These are phyloP conservation scores for Pterocarpus macrocarpus DNA, from an alignment of 306 rosid species.

Conservation along the genomic window DNA sequence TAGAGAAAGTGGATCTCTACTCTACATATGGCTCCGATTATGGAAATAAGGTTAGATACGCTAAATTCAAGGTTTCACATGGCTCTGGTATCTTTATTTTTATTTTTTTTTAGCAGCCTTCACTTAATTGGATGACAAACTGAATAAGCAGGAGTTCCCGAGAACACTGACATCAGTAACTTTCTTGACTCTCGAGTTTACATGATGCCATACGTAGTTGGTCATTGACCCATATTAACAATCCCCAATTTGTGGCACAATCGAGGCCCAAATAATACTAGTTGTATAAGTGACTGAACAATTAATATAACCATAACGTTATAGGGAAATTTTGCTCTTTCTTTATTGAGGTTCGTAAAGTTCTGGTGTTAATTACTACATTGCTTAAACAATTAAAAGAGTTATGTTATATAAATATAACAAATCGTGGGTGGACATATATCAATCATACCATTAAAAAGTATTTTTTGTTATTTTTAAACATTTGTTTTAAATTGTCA, in stretches of 20 bases:
- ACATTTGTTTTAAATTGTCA: no score
- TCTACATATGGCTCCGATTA: not conserved
- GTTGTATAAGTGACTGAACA: no score
- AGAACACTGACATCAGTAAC: slow-evolving; percentile 37
- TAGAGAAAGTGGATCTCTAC: not conserved
- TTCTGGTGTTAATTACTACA: not conserved
- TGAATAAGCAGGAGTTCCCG: slow-evolving; percentile 13
- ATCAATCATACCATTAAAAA: no score
- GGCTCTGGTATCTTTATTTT: not conserved
- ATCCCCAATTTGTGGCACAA: not conserved
- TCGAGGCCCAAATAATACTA: not conserved
- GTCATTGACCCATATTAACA: not conserved
- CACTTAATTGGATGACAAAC: slow-evolving; percentile 31
- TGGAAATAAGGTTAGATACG: slow-evolving; percentile 30
- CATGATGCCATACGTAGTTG: not conserved
- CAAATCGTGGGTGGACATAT: no score
- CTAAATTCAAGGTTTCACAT: slow-evolving; percentile 27
- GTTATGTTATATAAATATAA: no score
- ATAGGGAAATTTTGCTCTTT: not conserved
- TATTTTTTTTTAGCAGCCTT: not conserved
- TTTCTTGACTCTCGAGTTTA: not conserved
- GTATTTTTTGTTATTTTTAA: no score
- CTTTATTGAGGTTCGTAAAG: not conserved
- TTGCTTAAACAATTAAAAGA: not conserved
- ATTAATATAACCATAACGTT: no score